Conservation (phyloP, 148 eudicot species). For the Silene latifolia region DNA sequence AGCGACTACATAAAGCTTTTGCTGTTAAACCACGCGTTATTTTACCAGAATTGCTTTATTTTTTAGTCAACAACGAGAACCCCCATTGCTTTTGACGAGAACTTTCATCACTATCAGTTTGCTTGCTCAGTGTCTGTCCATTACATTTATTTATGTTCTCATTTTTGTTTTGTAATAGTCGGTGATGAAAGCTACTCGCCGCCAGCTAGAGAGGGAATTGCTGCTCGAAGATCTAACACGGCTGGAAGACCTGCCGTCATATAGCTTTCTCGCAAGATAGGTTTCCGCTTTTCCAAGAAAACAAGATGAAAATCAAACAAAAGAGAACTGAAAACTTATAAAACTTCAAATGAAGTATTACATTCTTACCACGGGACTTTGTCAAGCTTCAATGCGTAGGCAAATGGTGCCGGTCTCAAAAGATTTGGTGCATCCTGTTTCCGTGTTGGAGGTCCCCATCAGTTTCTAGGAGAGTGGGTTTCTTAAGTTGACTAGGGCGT, state of each 20-base stretch:
- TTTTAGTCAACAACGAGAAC: too few relatives aligned
- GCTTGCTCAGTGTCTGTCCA: neutral
- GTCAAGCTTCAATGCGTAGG: slow-evolving; percentile 14
- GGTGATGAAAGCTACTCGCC: slow-evolving; percentile 96
- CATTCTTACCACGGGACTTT: slow-evolving; percentile 14
- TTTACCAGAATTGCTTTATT: neutral
- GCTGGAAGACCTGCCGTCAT: slow-evolving; percentile 87
- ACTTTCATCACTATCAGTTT: too few relatives aligned
- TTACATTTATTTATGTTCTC: slow-evolving; percentile 12
- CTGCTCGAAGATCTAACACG: slow-evolving; percentile 63
- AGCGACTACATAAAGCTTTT: neutral
- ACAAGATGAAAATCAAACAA: slow-evolving; percentile 10
- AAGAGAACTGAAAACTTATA: slow-evolving; percentile 14
- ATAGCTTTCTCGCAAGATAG: slow-evolving; percentile 61
- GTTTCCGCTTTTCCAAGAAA: slow-evolving; percentile 4
- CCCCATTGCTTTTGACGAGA: too few relatives aligned
- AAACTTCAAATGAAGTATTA: slow-evolving; percentile 15
- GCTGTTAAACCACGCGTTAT: neutral
- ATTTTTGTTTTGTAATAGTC: slow-evolving; percentile 39
- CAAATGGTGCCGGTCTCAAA: slow-evolving; percentile 16
- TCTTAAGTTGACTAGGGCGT: slow-evolving; percentile 16
- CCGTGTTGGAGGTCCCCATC: slow-evolving; percentile 12
- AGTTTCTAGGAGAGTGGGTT: slow-evolving; percentile 22
- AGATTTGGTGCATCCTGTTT: slow-evolving; percentile 17
- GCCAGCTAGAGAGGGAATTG: slow-evolving; percentile 84